Percentiles rank a stretch among this genome's conserved stretches.
phyloP scores from a whole-genome alignment of 2,329 filamentous ascomycete genomes.

The Sphaerostilbella broomeana region DNA sequence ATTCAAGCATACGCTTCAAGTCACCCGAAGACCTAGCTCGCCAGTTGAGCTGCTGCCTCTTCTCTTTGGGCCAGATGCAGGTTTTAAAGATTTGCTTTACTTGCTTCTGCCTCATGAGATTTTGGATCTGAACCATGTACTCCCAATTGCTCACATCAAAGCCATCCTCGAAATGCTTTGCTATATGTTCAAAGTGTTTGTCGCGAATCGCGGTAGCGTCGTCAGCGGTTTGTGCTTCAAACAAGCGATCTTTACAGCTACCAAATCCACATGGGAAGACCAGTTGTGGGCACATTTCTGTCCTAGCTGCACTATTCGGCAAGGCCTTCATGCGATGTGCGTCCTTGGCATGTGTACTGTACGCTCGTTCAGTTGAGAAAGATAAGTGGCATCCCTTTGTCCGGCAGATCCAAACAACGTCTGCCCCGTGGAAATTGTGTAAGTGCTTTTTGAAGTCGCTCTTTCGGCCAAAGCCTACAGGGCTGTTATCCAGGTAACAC shows the following conservation, averaged over 20 bases:
- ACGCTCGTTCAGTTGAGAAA: constrained; percentile 40
- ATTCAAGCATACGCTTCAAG: constrained; percentile 39
- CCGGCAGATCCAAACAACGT: constrained; percentile 38
- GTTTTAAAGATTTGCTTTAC: constrained; percentile 41
- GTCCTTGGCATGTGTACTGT: constrained; percentile 38
- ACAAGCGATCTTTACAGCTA: constrained; percentile 36
- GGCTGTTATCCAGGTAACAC: constrained; percentile 40
- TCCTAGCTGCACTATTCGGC: constrained; percentile 35
- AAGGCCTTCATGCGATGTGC: constrained; percentile 36
- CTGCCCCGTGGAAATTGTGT: constrained; percentile 40
- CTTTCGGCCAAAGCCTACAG: constrained; percentile 40
- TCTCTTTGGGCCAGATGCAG: constrained; percentile 40
- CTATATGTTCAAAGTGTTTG: constrained; percentile 42
- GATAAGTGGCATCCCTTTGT: constrained; percentile 36
- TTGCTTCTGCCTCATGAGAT: constrained; percentile 37
- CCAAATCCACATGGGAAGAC: constrained; percentile 40
- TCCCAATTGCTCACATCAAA: constrained; percentile 38
- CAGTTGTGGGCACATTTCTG: constrained; percentile 36
- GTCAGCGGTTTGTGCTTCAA: constrained; percentile 32
- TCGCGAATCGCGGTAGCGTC: constrained; percentile 33
- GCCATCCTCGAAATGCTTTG: constrained; percentile 40
- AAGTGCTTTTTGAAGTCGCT: constrained; percentile 44
- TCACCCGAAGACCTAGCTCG: constrained; percentile 36
- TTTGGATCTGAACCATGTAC: constrained; percentile 37
- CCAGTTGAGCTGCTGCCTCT: constrained; percentile 35